Conservation (phyloP, 495 filamentous ascomycete genomes). For the Sporormia fimetaria region DNA sequence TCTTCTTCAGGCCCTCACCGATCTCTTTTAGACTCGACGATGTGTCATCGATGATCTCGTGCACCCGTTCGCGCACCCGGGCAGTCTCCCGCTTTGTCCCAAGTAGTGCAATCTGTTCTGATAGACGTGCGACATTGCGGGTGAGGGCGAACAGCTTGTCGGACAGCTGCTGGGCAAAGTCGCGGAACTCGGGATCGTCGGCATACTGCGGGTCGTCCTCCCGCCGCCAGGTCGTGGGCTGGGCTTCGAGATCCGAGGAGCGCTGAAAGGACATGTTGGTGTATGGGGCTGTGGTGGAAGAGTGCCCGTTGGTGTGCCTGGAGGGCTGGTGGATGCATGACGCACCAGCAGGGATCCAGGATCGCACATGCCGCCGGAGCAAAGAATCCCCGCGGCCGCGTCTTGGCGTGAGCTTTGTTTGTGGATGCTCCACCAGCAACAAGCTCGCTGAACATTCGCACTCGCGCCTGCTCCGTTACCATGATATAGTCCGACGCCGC, state of each 20-base stretch:
- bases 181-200: constrained; percentile 88
- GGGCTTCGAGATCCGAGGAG: constrained; percentile 70
- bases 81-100: constrained; percentile 88
- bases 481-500: too few species aligned
- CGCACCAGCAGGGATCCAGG: constrained; percentile 1
- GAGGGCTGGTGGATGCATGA: constrained; percentile 11
- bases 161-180: constrained; percentile 66
- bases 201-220: constrained; percentile 59
- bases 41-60: constrained; percentile 73
- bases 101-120: constrained; percentile 66
- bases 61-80: constrained; percentile 78
- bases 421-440: too few species aligned
- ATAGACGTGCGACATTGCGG: constrained; percentile 70
- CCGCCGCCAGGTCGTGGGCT: constrained; percentile 55
- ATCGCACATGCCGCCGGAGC: too few species aligned
- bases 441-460: too few species aligned
- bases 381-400: too few species aligned
- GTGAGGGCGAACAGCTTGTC: constrained; percentile 80
- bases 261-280: constrained; percentile 81
- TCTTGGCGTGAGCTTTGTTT: too few species aligned
- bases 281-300: neutral
- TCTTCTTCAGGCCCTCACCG: constrained; percentile 84
- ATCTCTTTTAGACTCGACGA: constrained; percentile 80
- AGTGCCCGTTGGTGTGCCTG: neutral
- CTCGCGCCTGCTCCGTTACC: too few species aligned